Evolutionary conservation across 176 grass and related monocot genomes (phyloP), one percentile per base, ranked within the genome.

Genomic region (Oryza meridionalis): DNA sequence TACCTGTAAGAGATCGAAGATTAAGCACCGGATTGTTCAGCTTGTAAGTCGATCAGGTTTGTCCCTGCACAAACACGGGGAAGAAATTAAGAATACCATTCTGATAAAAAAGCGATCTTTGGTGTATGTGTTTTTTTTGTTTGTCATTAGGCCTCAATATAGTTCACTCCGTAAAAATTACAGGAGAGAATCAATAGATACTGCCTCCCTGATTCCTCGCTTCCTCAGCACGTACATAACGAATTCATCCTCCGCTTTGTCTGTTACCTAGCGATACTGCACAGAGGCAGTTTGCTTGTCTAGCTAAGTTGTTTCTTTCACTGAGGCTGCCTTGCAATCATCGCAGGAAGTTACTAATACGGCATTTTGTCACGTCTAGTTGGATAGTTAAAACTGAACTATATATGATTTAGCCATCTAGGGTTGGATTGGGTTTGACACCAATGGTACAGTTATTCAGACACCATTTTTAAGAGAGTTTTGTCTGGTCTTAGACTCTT

Each of bases 241-340:
- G 6, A 22, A 45, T 37, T 82, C 44, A n/a, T 12, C 25, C 43
- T 29, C 0, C 40, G 65, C 40, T 49, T 83, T 58, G 74, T 88
- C 74, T 42, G 66, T 65, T 50, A 31, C 29, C 3, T 31, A 2
- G 29, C 29, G 29, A 42, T 88, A 77, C 13, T 13, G 8, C 16
- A 22, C n/a, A 32, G 61, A 64, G 7, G 1, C 24, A 19, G 13
- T 17, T 26, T 26, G 16, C 22, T 26, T 26, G 16, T 68, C 70
- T 17, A 3, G 33, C 11, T 12, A 16, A 19, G 40, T 79, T 67
- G 84, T 86, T 79, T 82, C 21, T 75, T 69, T 68, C 69, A n/a
- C 74, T 16, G 15, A 67, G 21, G 27, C 67, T 53, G 35, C 88
- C 73, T 90, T 74, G 79, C 79, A 59, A 86, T 68, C 74, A 69